Base-by-base conservation (phyloP, 306 rosid genomes). In the Sphenostylis stenocarpa region DNA sequence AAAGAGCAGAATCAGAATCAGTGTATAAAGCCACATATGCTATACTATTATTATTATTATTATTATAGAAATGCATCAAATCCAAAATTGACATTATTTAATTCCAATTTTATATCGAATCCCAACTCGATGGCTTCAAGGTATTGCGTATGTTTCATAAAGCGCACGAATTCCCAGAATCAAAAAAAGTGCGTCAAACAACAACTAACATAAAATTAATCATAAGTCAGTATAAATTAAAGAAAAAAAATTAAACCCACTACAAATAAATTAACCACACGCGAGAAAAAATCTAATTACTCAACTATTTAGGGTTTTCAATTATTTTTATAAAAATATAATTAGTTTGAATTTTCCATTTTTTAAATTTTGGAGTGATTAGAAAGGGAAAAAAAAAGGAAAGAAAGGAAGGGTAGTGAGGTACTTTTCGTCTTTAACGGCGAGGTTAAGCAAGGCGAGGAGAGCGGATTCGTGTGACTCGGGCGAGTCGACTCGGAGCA, bases 361-460 rank as follows among this genome's bases (percentile, higher is more conserved):
- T 26, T 26, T 20, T 3, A 7, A 63, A 17, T 4, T 17, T 9
- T n/a, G 24, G 49, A 28, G 16, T 23, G 26, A 56, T 0, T 56
- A 23, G 4, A 19, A 21, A 38, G 20, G 14, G 6, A 15, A 1
- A 9, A 3, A 7, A 38, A n/a, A 38, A 10, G 13, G 49, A 14
- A 12, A 19, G 6, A 19, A 24, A n/a, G 16, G 31, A 33, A 11
- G 10, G 41, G 44, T 15, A 41, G 58, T 11, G 2, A 1, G 62
- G 24, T 88, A 95, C 98, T 87, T 89, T 74, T 95, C 97, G 67
- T 95, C 97, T 58, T 93, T 89, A 72, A 95, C 98, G 83, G 98
- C 98, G 67, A 95, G 98, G 77, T 95, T 95, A 71, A 95, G 97
- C 78, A 95, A 87, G 7, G 98, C 97, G 53, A 92, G 96, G 16